A percentile compares a stretch with the other conserved stretches of the same genome.
Evolutionary conservation across 306 rosid species (phyloP).

Genomic region (Malus fusca): DNA sequence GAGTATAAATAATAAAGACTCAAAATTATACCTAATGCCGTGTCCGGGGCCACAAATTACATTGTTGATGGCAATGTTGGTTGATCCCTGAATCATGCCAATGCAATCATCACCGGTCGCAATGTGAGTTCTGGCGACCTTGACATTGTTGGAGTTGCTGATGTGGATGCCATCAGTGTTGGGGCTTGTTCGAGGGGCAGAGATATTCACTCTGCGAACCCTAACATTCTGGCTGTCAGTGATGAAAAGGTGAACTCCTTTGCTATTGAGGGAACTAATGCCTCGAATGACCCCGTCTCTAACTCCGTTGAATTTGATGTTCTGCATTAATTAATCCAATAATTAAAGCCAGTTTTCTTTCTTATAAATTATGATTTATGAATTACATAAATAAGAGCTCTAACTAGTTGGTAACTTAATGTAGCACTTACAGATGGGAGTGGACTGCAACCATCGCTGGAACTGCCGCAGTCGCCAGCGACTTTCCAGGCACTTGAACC

Average conservation of each 20-base stretch:
- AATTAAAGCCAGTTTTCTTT: not conserved
- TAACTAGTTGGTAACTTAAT: not conserved
- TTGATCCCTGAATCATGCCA: constrained; percentile 28
- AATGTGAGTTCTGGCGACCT: constrained; percentile 25
- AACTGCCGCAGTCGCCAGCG: constrained; percentile 25
- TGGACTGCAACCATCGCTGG: constrained; percentile 22
- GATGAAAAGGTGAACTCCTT: constrained; percentile 43
- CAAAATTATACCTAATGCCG: constrained; percentile 27
- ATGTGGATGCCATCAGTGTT: constrained; percentile 53
- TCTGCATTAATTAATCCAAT: constrained; percentile 14
- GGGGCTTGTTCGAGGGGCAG: constrained; percentile 36
- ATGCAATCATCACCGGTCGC: constrained; percentile 48
- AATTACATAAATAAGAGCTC: not conserved
- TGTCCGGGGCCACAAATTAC: constrained; percentile 38
- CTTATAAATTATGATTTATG: not conserved
- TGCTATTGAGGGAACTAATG: constrained; percentile 29
- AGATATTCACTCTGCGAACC: constrained; percentile 13
- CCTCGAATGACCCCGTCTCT: constrained; percentile 27
- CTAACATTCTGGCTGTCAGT: constrained; percentile 25
- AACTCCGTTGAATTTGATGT: constrained; percentile 20
- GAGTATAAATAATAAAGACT: not conserved
- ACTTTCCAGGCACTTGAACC: constrained; percentile 43
- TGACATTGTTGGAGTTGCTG: constrained; percentile 37
- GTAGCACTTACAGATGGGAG: constrained; percentile 52
- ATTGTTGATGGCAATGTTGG: constrained; percentile 24